Evolutionary conservation across 108 stramenopile species (phyloP), one percentile per base, ranked within the genome.

Genomic region (Nitzschia sp.): DNA sequence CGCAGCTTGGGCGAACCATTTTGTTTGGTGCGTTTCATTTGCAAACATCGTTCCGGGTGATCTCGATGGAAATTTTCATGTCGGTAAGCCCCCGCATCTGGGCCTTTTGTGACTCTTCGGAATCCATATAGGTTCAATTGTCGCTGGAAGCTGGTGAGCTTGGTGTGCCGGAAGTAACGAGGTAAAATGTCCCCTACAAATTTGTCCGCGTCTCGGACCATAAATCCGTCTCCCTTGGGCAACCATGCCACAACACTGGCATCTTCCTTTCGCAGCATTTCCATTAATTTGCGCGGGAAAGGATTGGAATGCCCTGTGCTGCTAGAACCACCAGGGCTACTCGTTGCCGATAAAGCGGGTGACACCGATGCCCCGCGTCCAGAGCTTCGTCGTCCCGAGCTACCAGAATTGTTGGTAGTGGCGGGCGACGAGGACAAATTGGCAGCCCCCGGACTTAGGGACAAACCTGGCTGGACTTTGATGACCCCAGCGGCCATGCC

Each of bases 51-150:
- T 27, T 97, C 95, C 21, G 89, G 91, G 50, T 91, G 80, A 62
- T 93, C 95, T 50, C 95, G 69, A 63, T 90, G 92, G 69, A 97
- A 98, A 59, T 77, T 78, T 61, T 95, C 93, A 82, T 97, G 97
- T 56, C 90, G 81, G 58, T 98, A 97, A 6, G 91, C 93, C 35
- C 96, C 96, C 6, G 92, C 85, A 79, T 97, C 96, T 2, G 91
- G 92, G 36, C 94, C 94, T 53, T 84, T 84, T 2, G 91, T 93
- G 22, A 95, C 79, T 27, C 90, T 82, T 31, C 78, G 68, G 65
- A 95, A 95, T n/a, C 91, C 94, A 62, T 95, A 95, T 54, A 96
- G 63, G 65, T 95, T 94, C 28, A 95, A 83, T 80, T 96, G 93
- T 26, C 94, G 79, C 64, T 94, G 94, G 68, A 96, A 96, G 29